These are phyloP conservation scores for Daldinia sp. DNA, from an alignment of 2,329 filamentous ascomycete genomes.

Conservation along the genomic window DNA sequence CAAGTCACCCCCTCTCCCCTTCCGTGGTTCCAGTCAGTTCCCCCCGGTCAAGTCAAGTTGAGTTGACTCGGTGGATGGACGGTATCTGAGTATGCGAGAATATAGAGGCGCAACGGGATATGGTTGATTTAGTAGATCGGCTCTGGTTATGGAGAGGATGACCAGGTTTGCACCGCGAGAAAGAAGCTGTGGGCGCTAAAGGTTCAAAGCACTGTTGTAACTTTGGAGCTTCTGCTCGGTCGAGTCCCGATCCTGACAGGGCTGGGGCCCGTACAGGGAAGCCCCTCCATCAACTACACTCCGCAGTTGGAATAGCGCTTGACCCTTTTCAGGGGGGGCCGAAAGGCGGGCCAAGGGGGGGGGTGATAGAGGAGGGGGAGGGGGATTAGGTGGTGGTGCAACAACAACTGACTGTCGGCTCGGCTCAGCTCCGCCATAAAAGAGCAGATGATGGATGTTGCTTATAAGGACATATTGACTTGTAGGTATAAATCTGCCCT, in stretches of 20 bases:
- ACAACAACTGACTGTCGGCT: conserved; percentile 25
- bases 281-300: conserved; percentile 36
- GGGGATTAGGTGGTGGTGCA: conserved; percentile 12
- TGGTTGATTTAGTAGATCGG: conserved; percentile 22
- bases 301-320: conserved; percentile 33
- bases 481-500: conserved; percentile 3
- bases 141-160: conserved; percentile 24
- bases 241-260: conserved; percentile 34
- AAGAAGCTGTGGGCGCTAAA: conserved; percentile 41
- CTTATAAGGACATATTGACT: conserved; percentile 4
- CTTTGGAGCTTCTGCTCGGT: conserved; percentile 28
- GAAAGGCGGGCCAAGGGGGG: conserved; percentile 6
- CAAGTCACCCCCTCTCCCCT: conserved; percentile 19
- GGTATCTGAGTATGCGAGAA: conserved; percentile 1
- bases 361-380: conserved; percentile 4
- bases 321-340: conserved; percentile 20
- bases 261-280: conserved; percentile 12
- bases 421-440: conserved; percentile 37
- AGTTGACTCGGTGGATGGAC: conserved; percentile 9
- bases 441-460: conserved; percentile 22
- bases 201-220: conserved; percentile 24
- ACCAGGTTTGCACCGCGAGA: conserved; percentile 33
- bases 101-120: conserved; percentile 5
- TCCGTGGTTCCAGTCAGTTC: conserved; percentile 27
- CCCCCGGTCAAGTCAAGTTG: conserved; percentile 21